phyloP scores from a whole-genome alignment of 2,329 filamentous ascomycete genomes.

The Fonsecaea pedrosoi region DNA sequence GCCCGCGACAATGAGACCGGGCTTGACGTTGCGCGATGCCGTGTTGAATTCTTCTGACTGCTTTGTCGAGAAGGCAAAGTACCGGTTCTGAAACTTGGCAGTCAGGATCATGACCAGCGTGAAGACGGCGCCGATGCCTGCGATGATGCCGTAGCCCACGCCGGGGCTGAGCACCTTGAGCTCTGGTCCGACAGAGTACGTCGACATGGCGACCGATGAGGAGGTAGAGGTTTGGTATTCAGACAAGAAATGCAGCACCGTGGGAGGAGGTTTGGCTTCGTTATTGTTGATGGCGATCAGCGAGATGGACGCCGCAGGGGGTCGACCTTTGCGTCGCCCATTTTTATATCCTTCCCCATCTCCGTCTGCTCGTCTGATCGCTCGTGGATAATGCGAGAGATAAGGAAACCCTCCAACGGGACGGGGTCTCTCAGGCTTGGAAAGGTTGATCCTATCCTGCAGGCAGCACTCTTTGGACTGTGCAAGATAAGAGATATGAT shows the following conservation, averaged over 20 bases:
- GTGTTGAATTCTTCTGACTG: constrained; percentile 93
- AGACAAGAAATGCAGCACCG: neutral
- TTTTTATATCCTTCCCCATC: neutral
- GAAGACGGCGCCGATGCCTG: constrained; percentile 56
- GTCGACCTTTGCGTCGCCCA: neutral
- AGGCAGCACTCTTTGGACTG: too few species aligned
- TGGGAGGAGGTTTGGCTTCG: neutral
- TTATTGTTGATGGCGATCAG: neutral
- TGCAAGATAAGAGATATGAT: neutral
- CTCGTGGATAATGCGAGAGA: neutral
- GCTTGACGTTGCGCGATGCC: constrained; percentile 84
- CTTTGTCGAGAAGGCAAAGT: constrained; percentile 63
- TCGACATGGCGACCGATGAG: constrained; percentile 10
- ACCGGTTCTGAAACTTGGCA: constrained; percentile 35
- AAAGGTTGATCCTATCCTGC: neutral
- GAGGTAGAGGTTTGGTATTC: neutral
- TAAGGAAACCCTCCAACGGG: neutral
- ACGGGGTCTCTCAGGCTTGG: neutral
- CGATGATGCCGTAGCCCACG: constrained; percentile 58
- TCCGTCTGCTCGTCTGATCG: too few species aligned
- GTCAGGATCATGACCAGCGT: constrained; percentile 49
- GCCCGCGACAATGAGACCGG: constrained; percentile 82
- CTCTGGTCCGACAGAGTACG: neutral
- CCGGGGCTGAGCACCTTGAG: constrained; percentile 40
- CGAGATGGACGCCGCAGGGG: neutral